A percentile compares a stretch with the other conserved stretches of the same genome.
Conservation (phyloP, 306 rosid species). For the Inga leiocalycina region DNA sequence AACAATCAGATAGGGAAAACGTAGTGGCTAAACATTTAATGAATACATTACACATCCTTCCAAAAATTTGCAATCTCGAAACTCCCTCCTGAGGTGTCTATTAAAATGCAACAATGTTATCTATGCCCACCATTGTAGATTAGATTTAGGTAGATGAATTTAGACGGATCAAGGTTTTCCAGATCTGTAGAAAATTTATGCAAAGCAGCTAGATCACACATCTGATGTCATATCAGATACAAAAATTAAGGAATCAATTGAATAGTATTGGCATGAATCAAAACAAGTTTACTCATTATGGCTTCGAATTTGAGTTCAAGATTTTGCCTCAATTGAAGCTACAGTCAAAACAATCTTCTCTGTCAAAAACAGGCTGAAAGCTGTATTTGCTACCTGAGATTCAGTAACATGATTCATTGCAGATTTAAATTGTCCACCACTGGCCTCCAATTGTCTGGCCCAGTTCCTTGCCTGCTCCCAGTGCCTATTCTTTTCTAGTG, state of each 20-base stretch:
- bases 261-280: background rate
- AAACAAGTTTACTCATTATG: conserved; percentile 17
- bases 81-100: conserved; percentile 7
- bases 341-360: background rate
- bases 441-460: conserved; percentile 95
- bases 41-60: background rate
- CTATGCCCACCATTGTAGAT: conserved; percentile 23
- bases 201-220: conserved; percentile 28
- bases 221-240: conserved; percentile 18
- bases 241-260: conserved; percentile 26
- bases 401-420: conserved; percentile 87
- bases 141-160: conserved; percentile 21
- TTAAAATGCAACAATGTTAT: background rate
- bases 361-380: conserved; percentile 40
- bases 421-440: conserved; percentile 81
- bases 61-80: conserved; percentile 19
- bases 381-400: conserved; percentile 70
- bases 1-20: background rate
- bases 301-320: conserved; percentile 21
- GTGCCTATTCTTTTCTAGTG: conserved; percentile 78
- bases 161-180: conserved; percentile 21
- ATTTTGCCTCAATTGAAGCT: conserved; percentile 18
- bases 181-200: conserved; percentile 7
- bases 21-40: conserved; percentile 3
- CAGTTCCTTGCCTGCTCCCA: conserved; percentile 99